phyloP scores from a whole-genome alignment of 2,329 filamentous ascomycete species.

The Aureobasidium mangrovei region DNA sequence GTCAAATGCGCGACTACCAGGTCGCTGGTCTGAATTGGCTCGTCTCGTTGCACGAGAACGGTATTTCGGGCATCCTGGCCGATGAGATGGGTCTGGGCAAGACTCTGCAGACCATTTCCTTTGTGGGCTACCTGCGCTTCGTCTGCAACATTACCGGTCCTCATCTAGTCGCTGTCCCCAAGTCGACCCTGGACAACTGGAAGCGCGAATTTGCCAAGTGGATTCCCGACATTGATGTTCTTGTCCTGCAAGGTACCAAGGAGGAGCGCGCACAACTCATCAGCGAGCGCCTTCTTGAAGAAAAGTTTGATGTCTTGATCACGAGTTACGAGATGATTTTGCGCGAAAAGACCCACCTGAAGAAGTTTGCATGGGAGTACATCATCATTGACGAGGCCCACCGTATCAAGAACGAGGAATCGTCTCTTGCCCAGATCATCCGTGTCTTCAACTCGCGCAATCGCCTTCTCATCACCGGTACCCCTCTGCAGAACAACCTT shows the following conservation, averaged over 20 bases:
- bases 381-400: conserved; percentile 98
- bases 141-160: conserved; percentile 83
- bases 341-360: conserved; percentile 85
- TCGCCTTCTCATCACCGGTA: conserved; percentile 89
- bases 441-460: conserved; percentile 94
- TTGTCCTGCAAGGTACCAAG: conserved; percentile 90
- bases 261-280: conserved; percentile 85
- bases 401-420: conserved; percentile 99
- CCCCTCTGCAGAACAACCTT: conserved; percentile 92
- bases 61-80: conserved; percentile 93
- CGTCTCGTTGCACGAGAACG: conserved; percentile 94
- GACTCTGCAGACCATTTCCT: conserved; percentile 94
- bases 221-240: conserved; percentile 91
- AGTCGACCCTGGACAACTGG: conserved; percentile 98
- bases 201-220: conserved; percentile 86
- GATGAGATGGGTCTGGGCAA: conserved; percentile 99
- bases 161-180: conserved; percentile 85
- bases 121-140: conserved; percentile 88
- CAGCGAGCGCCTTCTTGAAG: conserved; percentile 80
- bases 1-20: conserved; percentile 93
- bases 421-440: conserved; percentile 91
- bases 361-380: conserved; percentile 99
- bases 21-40: conserved; percentile 94
- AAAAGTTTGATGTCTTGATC: conserved; percentile 95
- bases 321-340: conserved; percentile 99